Evolutionary conservation across 2,329 filamentous ascomycete genomes (phyloP).

Genomic region (Epicoccum sorghinum): DNA sequence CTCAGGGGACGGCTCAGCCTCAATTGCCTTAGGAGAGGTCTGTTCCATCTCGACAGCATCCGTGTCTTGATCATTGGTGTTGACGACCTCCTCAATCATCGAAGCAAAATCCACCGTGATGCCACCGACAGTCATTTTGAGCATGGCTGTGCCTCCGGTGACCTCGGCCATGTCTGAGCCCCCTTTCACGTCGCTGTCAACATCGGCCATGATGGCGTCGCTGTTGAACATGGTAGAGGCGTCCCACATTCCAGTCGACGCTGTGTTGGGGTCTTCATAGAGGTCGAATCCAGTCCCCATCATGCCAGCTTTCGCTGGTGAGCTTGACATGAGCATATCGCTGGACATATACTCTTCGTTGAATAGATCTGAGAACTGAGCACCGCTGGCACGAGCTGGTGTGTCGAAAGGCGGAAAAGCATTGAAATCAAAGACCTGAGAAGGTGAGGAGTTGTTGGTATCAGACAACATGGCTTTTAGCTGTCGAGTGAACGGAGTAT

Average conservation of each 20-base stretch:
- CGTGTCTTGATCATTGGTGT: constrained; percentile 23
- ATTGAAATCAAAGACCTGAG: constrained; percentile 39
- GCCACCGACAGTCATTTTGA: constrained; percentile 37
- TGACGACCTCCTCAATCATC: constrained; percentile 47
- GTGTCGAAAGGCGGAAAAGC: constrained; percentile 45
- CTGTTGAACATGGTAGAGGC: constrained; percentile 43
- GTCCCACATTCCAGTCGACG: constrained; percentile 42
- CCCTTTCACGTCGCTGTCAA: constrained; percentile 18
- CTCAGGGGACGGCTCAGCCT: not conserved
- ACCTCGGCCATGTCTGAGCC: not conserved
- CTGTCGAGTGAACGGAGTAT: constrained; percentile 67
- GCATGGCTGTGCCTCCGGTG: constrained; percentile 14
- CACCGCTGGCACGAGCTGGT: constrained; percentile 27
- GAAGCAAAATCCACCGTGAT: constrained; percentile 43
- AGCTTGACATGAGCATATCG: constrained; percentile 46
- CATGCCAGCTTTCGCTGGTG: constrained; percentile 34
- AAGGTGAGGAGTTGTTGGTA: constrained; percentile 37
- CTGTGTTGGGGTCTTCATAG: constrained; percentile 47
- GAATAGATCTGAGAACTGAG: constrained; percentile 37
- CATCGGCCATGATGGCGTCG: constrained; percentile 33
- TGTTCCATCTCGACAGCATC: not conserved
- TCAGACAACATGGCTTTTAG: constrained; percentile 65
- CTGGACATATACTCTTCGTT: constrained; percentile 44
- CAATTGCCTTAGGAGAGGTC: not conserved
- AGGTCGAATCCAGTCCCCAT: constrained; percentile 40